Evolutionary conservation across 2,329 filamentous ascomycete genomes (phyloP), one percentile per base, ranked within the genome.

Genomic region (Hypoxylon sp.): DNA sequence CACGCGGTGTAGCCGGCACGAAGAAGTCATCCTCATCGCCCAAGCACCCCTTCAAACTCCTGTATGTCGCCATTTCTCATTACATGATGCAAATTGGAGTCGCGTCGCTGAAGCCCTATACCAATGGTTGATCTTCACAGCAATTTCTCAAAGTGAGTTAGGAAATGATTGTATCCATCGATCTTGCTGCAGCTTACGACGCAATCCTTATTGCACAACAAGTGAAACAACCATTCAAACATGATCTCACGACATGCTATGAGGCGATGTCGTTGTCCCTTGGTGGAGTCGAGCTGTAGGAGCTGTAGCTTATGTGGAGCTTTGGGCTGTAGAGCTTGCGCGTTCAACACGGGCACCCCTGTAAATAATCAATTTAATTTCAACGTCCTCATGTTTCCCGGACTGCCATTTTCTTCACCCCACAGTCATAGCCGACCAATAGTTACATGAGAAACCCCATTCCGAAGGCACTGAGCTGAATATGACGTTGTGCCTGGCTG

Each of bases 301-400:
- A 32, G 14, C 41, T 32, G 48, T 21, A 55, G 50, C 50, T 23
- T 49, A 30, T 49, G 59, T 55, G 50, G 59, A 62, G 30, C 50
- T 28, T 23, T 21, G 59, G 28, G 28, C 32, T 34, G 41, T n/a
- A 58, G 30, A 55, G 59, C 59, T 62, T 62, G 59, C 59, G 59
- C 45, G 59, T 62, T 55, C 59, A 62, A 62, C 46, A 43, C 32
- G 25, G 50, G 11, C 5, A 55, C 59, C 59, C 59, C 50, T 62
- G 59, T 32, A n/a, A n/a, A 49, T 49, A 49, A 21, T 30, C 36
- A 46, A 55, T 53, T 43, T 58, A 58, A 58, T 58, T 49, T 49
- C 25, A 58, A 58, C 55, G 43, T 58, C 55, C 23, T 57, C 53
- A 34, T 25, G 3, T 34, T 25, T 23, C 30, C 34, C 7, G 3